phyloP scores from a whole-genome alignment of 2,329 filamentous ascomycete species.

The Colletotrichum sp. region DNA sequence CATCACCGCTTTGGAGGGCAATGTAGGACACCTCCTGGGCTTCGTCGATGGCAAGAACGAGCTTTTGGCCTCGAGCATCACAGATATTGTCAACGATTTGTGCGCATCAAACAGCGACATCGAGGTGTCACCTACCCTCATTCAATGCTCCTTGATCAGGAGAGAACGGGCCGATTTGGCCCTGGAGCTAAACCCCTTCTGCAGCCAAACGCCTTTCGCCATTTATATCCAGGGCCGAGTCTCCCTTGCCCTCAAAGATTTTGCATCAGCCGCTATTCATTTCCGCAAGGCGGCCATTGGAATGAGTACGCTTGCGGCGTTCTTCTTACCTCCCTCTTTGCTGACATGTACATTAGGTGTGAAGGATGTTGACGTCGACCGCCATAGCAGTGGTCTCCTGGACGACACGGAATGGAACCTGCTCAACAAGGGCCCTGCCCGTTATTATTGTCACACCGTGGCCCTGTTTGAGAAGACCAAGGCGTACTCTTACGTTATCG shows the following conservation, averaged over 20 bases:
- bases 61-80: constrained; percentile 63
- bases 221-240: constrained; percentile 88
- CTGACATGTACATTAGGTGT: constrained; percentile 45
- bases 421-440: constrained; percentile 74
- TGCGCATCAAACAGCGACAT: constrained; percentile 71
- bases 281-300: constrained; percentile 86
- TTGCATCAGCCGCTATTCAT: constrained; percentile 71
- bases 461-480: constrained; percentile 80
- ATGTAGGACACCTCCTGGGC: constrained; percentile 67
- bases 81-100: constrained; percentile 69
- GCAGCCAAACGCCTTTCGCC: constrained; percentile 63
- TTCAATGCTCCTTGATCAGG: constrained; percentile 67
- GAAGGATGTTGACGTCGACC: constrained; percentile 49
- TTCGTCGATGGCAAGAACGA: constrained; percentile 56
- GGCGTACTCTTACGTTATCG: constrained; percentile 79
- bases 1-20: constrained; percentile 64
- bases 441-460: constrained; percentile 87
- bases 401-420: constrained; percentile 75
- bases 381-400: constrained; percentile 70
- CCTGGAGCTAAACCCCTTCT: constrained; percentile 60
- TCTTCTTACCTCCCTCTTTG: constrained; percentile 18
- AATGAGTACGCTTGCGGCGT: constrained; percentile 67
- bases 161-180: constrained; percentile 65
- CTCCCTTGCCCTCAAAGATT: constrained; percentile 74
- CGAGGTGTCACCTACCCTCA: constrained; percentile 63